Base-by-base conservation (phyloP, 257 asterid genomes). In the Solanum bukasovii region DNA sequence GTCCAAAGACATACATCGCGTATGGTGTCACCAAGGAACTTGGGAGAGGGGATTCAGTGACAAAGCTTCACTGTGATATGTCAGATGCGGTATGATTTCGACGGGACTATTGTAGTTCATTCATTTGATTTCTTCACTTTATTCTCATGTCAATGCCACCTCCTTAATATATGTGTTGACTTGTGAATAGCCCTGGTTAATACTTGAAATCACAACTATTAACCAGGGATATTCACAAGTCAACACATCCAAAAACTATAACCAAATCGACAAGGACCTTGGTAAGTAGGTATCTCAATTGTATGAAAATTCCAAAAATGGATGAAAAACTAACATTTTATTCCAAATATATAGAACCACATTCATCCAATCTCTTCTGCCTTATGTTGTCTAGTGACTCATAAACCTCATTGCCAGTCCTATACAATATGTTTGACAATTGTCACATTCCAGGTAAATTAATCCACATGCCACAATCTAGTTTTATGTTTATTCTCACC, bases 41-140 rank as follows among this genome's bases (percentile, higher is more conserved):
- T 37, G 98, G 98, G 84, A 93, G 99, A 91, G 99, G 99, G 25
- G 99, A 97, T 91, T 97, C 99, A 9, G 98, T 97, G 31, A 97
- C 99, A 83, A 97, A 93, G 92, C 99, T 97, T 70, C 99, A 97
- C 87, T 93, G 95, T 61, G 99, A 97, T 84, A 94, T 97, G 99
- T 94, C 99, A 5, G 99, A 97, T 91, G 99, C 99, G 94, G 98
- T 96, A 94, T 61, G 94, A 38, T 79, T 74, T n/a, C 83, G 27
- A 84, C 85, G 33, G 68, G 68, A 35, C 37, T 9, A 38, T 75
- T 46, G 23, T 81, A 81, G 85, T 81, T 44, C 40, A 13, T 44
- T 46, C 68, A 81, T 81, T 49, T 81, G 42, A 16, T 23, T 16
- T n/a, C 52, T 77, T 79, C 65, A 79, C 84, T 79, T 79, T 29